phyloP scores from a whole-genome alignment of 2,329 filamentous ascomycete species.

The Colletotrichum aenigma region DNA sequence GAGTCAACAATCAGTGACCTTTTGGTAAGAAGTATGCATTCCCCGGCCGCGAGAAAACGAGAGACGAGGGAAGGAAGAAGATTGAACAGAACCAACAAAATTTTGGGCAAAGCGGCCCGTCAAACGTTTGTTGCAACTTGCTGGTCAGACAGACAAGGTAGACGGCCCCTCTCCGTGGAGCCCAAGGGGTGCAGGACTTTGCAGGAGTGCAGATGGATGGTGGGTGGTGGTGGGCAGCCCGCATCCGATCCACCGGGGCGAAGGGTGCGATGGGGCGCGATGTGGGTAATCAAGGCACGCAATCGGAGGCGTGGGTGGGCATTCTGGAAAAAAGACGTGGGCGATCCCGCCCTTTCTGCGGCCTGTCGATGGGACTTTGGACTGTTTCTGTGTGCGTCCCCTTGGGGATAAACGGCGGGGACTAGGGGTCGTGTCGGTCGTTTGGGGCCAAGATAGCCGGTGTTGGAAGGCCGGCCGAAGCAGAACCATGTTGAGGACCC shows the following conservation, averaged over 20 bases:
- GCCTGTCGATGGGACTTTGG: background rate
- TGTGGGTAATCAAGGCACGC: constrained; percentile 11
- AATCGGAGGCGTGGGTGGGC: constrained; percentile 5
- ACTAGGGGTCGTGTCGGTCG: background rate
- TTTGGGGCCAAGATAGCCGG: constrained; percentile 6
- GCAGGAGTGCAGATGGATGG: background rate
- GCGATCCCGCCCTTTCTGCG: background rate
- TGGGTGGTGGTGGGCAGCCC: background rate
- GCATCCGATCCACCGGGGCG: constrained; percentile 15
- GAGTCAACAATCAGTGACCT: background rate
- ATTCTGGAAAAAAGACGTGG: background rate
- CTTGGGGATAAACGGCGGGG: constrained; percentile 6
- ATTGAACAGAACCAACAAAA: background rate
- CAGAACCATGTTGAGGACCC: background rate
- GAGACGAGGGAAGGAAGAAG: background rate
- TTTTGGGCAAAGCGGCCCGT: background rate
- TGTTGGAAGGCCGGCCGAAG: background rate
- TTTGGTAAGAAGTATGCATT: background rate
- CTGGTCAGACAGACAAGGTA: background rate
- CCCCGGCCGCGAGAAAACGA: background rate
- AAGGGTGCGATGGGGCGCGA: background rate
- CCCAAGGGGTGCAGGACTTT: background rate
- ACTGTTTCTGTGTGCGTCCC: background rate
- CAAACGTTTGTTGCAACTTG: background rate
- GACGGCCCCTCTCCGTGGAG: background rate